phyloP scores from a whole-genome alignment of 208 protist genomes.

The Trichomonas gallinae region DNA sequence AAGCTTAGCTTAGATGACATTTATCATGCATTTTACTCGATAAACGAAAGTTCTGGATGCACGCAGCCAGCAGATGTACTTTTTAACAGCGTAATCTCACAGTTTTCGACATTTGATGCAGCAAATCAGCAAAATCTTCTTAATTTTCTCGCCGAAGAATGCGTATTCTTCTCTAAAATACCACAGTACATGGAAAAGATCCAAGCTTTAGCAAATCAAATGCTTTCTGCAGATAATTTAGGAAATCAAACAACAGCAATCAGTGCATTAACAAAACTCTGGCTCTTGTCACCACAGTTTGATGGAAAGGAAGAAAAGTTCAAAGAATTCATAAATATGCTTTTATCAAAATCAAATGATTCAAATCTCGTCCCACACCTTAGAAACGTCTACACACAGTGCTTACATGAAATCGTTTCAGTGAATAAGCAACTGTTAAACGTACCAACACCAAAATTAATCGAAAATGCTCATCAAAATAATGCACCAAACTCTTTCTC shows the following conservation, averaged over 20 bases:
- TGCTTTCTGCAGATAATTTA: not conserved
- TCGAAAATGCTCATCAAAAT: not conserved
- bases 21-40: not conserved
- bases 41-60: not conserved
- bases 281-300: not conserved
- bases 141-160: conserved; percentile 1
- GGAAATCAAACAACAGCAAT: not conserved
- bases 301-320: not conserved
- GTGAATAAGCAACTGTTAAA: not conserved
- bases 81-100: not conserved
- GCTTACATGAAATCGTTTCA: not conserved
- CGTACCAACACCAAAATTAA: not conserved
- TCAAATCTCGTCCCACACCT: not conserved
- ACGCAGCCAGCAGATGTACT: not conserved
- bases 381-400: not conserved
- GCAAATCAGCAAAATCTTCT: not conserved
- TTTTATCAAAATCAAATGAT: not conserved
- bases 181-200: not conserved
- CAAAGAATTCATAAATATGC: not conserved
- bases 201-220: not conserved
- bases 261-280: not conserved
- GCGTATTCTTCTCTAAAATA: not conserved
- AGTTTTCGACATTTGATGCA: not conserved
- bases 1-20: not conserved
- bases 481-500: not conserved